Conservation (phyloP, 495 filamentous ascomycete species). For the Rostrohypoxylon terebratum region DNA sequence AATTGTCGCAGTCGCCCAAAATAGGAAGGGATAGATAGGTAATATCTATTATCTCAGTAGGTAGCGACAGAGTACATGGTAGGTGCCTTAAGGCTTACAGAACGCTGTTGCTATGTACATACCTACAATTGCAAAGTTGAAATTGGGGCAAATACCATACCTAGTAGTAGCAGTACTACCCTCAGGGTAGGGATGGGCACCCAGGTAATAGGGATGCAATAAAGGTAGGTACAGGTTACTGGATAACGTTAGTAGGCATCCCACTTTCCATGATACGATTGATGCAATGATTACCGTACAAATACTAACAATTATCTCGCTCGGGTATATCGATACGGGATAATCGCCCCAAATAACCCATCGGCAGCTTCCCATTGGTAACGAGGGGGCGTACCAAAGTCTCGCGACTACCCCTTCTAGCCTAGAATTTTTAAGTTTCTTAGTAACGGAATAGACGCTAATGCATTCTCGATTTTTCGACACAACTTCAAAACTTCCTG, state of each 20-base stretch:
- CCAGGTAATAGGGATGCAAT: constrained; percentile 1
- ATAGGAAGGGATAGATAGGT: constrained; percentile 32
- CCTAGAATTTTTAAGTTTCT: constrained; percentile 27
- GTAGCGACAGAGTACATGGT: neutral
- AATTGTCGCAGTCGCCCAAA: constrained; percentile 35
- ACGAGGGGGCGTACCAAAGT: constrained; percentile 1
- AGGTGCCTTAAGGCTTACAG: constrained; percentile 7
- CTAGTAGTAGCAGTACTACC: neutral
- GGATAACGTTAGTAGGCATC: constrained; percentile 34
- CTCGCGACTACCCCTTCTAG: constrained; percentile 27
- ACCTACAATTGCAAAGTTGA: neutral
- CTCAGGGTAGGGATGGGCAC: neutral
- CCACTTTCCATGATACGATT: constrained; percentile 32
- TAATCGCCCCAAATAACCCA: constrained; percentile 22
- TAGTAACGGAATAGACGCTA: constrained; percentile 45
- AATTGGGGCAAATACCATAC: constrained; percentile 4
- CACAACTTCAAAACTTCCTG: constrained; percentile 48
- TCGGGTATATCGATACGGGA: constrained; percentile 36
- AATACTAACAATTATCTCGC: constrained; percentile 20
- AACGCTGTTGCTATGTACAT: neutral
- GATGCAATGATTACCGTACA: constrained; percentile 23
- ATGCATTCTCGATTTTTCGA: constrained; percentile 49
- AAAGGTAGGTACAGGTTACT: constrained; percentile 23
- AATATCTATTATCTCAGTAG: neutral
- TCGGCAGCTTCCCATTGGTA: constrained; percentile 26